Base-by-base conservation (phyloP, 257 asterid species). In the Galeopsis tetrahit region DNA sequence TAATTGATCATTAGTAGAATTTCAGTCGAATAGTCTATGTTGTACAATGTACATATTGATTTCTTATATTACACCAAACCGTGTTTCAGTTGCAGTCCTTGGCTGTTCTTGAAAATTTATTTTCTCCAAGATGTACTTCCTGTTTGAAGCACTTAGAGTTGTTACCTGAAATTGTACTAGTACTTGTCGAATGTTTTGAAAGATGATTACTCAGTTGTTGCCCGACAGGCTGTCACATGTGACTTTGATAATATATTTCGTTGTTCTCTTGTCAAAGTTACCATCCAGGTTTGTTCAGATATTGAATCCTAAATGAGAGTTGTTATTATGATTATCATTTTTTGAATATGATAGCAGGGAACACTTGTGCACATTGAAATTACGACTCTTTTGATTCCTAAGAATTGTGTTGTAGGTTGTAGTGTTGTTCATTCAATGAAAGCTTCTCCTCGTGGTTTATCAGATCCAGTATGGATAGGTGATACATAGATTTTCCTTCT, bases 171-270 rank as follows among this genome's bases (percentile, higher is more conserved):
- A 86, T 90, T n/a, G 78, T 93, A 56, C 98, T 96, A 33, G 88
- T 84, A 44, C 78, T 93, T 67, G 78, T 87, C 39, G 82, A 21
- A 85, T 71, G 85, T 81, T 76, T 70, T 91, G 84, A 85, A 81
- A 63, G 98, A 93, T 58, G 96, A 85, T 49, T 83, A 85, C 51
- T 96, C 97, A 3, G 92, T 97, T 69, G 98, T 89, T 80, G 96
- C 92, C 82, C 87, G 97, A 36, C 98, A 93, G 82, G 95, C 96
- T 74, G 90, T 93, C 72, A 75, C 83, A 64, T 93, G 91, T 53
- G 93, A 90, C 34, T 80, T 79, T 71, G 96, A 21, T 21, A 21
- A 86, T 75, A 83, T 93, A 74, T 93, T 93, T 79, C 88, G 90
- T 39, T 72, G 78, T 43, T 80, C 90, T 66, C 85, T 93, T 46